Evolutionary conservation across 2,329 filamentous ascomycete species (phyloP), one percentile per base, ranked within the genome.

Genomic region (Phialophora macrospora): DNA sequence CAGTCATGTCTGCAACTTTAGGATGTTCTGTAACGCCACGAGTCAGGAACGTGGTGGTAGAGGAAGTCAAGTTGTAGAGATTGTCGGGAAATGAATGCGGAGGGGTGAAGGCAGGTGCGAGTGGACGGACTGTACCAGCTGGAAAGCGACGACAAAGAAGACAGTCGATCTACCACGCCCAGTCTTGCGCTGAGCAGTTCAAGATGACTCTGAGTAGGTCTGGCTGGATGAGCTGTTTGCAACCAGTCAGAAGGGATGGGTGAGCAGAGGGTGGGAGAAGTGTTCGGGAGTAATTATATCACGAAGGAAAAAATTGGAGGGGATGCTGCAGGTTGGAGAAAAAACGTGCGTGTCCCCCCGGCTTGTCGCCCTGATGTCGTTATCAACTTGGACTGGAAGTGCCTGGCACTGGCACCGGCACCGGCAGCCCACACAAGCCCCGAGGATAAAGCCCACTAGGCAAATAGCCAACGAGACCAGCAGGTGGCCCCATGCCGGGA

Each of bases 401-500:
- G n/a, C 14, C 41, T 24, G 55, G 55, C 24, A 20, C 24, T 44
- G 26, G 38, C 24, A n/a, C 24, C 30, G 17, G 24, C 56, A 30
- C 56, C 17, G 26, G 55, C 24, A 54, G 22, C 32, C 32, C 2
- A 1, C 32, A 34, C 32, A 32, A 59, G 26, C 24, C 17, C 28
- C 44, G 20, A 59, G 56, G 24, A 59, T 20, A 49, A 49, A 59
- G 56, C 41, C 56, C 56, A 59, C 56, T 32, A 71, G 70, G 76
- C 22, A 59, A 48, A 38, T 55, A 55, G 44, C 62, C 46, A 71
- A 69, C 73, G 24, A 73, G 78, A n/a, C 84, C 81, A 63, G 86
- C 84, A 30, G 89, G 87, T 66, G 86, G 84, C 63, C 90, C 88
- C 75, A 91, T 92, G 80, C 64, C 61, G 61, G 60, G 30, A 60